These are phyloP conservation scores for Talaromyces sp. DNA, from an alignment of 2,329 filamentous ascomycete species.

Conservation along the genomic window DNA sequence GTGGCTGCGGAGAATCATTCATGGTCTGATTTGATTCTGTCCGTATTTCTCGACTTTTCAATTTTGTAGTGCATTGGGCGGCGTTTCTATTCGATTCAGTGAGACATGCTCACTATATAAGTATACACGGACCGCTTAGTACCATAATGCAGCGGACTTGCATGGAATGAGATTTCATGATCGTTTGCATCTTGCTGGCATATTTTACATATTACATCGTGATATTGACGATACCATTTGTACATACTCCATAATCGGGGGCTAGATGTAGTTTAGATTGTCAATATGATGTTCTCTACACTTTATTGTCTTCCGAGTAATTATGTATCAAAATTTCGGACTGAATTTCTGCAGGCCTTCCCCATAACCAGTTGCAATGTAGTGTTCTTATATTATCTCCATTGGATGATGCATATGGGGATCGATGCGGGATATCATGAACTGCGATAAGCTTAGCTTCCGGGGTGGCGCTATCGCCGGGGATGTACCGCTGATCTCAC, in stretches of 20 bases:
- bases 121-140: background rate
- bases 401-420: background rate
- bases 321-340: too few relatives aligned
- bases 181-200: background rate
- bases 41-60: constrained; percentile 19
- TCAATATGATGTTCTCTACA: background rate
- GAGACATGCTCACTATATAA: background rate
- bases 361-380: too few relatives aligned
- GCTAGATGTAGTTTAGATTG: background rate
- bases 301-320: too few relatives aligned
- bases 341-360: too few relatives aligned
- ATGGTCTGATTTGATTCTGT: constrained; percentile 57
- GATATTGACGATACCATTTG: constrained; percentile 2
- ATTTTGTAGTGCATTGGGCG: constrained; percentile 34
- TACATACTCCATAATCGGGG: background rate
- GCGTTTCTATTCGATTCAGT: constrained; percentile 26
- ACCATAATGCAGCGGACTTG: background rate
- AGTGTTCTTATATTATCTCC: too few relatives aligned
- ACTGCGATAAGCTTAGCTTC: constrained; percentile 5
- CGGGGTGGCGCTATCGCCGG: background rate
- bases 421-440: background rate
- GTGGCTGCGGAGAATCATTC: constrained; percentile 94
- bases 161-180: background rate
- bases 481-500: background rate
- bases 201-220: background rate